These are phyloP conservation scores for Fusarium papillatum DNA, from an alignment of 2,329 filamentous ascomycete genomes.

Conservation along the genomic window DNA sequence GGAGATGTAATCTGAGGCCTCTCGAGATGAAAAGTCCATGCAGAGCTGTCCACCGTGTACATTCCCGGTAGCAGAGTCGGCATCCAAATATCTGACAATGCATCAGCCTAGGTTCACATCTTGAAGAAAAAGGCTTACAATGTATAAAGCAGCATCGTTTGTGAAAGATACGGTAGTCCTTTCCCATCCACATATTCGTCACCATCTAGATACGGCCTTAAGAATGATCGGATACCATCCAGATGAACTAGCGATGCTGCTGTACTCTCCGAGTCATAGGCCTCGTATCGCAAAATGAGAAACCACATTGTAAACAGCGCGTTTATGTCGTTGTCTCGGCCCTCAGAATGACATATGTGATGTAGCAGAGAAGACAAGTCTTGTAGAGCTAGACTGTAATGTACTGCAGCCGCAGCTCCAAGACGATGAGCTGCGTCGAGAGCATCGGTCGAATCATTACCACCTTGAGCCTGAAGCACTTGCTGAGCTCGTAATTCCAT, in stretches of 20 bases:
- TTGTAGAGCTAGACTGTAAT: constrained; percentile 33
- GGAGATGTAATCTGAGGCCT: constrained; percentile 38
- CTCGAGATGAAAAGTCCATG: constrained; percentile 34
- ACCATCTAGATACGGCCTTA: constrained; percentile 27
- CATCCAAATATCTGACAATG: constrained; percentile 27
- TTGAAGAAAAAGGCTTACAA: constrained; percentile 7
- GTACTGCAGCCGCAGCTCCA: constrained; percentile 14
- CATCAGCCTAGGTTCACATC: neutral
- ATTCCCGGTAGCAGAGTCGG: constrained; percentile 33
- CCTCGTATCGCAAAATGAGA: constrained; percentile 33
- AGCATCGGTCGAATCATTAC: accelerated
- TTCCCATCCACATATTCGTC: neutral
- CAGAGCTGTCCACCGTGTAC: constrained; percentile 31
- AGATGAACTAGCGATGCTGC: constrained; percentile 32
- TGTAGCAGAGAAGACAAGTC: constrained; percentile 34
- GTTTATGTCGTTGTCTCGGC: constrained; percentile 22
- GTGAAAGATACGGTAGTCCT: constrained; percentile 29
- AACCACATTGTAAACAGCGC: constrained; percentile 42
- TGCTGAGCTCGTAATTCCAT: constrained; percentile 36
- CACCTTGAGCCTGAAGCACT: constrained; percentile 12
- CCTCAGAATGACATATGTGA: constrained; percentile 22
- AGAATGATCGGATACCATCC: constrained; percentile 32
- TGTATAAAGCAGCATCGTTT: constrained; percentile 35
- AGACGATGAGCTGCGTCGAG: constrained; percentile 20
- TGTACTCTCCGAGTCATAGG: constrained; percentile 29